phyloP scores from a whole-genome alignment of 164 flowering plant species.

The Kingdonia uniflora region DNA sequence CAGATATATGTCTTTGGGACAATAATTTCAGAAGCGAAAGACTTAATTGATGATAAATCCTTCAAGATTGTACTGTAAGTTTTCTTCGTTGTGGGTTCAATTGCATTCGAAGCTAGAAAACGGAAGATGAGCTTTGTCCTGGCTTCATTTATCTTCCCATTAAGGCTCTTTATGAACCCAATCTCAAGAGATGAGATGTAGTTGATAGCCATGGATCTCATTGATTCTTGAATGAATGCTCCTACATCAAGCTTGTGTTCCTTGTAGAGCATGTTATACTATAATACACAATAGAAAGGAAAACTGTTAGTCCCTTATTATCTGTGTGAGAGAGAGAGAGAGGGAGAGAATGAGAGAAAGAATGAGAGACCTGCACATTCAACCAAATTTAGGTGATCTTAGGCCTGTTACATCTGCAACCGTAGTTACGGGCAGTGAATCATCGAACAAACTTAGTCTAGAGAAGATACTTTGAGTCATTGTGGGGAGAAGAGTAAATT shows the following conservation, averaged over 20 bases:
- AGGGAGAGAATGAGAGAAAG: background rate
- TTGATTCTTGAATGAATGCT: slow-evolving; percentile 17
- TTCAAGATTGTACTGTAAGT: slow-evolving; percentile 36
- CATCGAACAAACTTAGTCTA: slow-evolving; percentile 43
- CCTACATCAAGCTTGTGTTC: slow-evolving; percentile 31
- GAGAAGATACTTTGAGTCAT: slow-evolving; percentile 46
- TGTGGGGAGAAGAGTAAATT: slow-evolving; percentile 11
- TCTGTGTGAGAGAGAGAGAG: background rate
- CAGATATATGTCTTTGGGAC: slow-evolving; percentile 29
- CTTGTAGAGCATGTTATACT: slow-evolving; percentile 59
- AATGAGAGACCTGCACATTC: slow-evolving; percentile 47
- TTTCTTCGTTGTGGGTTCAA: slow-evolving; percentile 48
- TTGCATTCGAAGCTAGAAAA: slow-evolving; percentile 25
- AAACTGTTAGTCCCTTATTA: slow-evolving; percentile 6
- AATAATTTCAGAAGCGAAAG: slow-evolving; percentile 69
- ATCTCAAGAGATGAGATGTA: slow-evolving; percentile 82
- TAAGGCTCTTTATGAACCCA: slow-evolving; percentile 52
- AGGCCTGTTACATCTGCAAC: slow-evolving; percentile 31
- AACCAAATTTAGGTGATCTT: slow-evolving; percentile 45
- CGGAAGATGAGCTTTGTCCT: slow-evolving; percentile 55
- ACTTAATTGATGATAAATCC: slow-evolving; percentile 43
- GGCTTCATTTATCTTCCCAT: slow-evolving; percentile 16
- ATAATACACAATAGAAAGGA: background rate
- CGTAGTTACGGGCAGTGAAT: slow-evolving; percentile 18
- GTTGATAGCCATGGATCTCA: slow-evolving; percentile 11